Percentiles rank a stretch among this genome's conserved stretches.
These are phyloP conservation scores for Pythium sp. DNA, from an alignment of 352 stramenopile species.

Conservation along the genomic window DNA sequence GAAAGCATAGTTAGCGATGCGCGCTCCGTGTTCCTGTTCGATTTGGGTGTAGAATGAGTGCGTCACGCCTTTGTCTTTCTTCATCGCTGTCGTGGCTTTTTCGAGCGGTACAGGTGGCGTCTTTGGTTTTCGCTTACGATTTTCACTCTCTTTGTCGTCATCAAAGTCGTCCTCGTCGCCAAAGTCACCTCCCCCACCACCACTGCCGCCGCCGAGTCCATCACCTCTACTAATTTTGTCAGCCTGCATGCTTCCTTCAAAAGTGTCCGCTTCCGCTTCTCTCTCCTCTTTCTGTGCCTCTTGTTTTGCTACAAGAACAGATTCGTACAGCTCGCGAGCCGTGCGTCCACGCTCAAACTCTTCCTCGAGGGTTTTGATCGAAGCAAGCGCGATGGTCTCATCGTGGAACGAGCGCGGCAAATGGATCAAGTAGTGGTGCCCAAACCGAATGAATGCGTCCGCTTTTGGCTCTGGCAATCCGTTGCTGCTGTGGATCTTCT, in stretches of 20 bases:
- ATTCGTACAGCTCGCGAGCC: conserved; percentile 72
- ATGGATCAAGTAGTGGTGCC: conserved; percentile 80
- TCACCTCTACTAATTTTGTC: background rate
- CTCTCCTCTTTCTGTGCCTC: conserved; percentile 6
- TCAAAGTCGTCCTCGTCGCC: conserved; percentile 6
- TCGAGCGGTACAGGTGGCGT: conserved; percentile 29
- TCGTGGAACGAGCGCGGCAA: conserved; percentile 75
- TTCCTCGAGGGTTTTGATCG: conserved; percentile 70
- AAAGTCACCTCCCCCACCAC: background rate
- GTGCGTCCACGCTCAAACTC: conserved; percentile 75
- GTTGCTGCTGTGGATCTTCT: conserved; percentile 45
- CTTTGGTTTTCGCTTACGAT: background rate
- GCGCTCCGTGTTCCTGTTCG: conserved; percentile 27
- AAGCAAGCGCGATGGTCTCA: conserved; percentile 64
- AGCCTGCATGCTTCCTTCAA: background rate
- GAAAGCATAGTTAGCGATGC: conserved; percentile 41
- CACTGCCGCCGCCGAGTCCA: background rate
- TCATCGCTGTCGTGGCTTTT: conserved; percentile 34
- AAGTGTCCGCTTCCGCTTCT: background rate
- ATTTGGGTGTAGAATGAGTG: conserved; percentile 82
- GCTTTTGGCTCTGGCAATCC: conserved; percentile 25
- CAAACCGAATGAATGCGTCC: conserved; percentile 74
- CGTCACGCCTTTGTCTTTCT: conserved; percentile 60
- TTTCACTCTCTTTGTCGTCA: conserved; percentile 7
- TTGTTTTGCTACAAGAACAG: conserved; percentile 58